phyloP scores from a whole-genome alignment of 306 rosid species.

The Mimosa bimucronata region DNA sequence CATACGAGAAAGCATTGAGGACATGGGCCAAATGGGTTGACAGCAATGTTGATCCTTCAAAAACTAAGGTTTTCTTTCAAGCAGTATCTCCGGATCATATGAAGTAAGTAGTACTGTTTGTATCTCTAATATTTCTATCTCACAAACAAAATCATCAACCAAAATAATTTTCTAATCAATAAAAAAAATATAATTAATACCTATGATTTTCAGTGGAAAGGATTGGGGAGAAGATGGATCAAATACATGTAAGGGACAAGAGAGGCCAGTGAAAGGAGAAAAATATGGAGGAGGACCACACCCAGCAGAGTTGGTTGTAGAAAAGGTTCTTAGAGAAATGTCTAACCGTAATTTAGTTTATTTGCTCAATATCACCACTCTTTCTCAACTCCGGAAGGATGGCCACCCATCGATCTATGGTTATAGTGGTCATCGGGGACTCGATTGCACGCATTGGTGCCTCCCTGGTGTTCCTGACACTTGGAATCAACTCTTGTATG shows the following conservation, averaged over 20 bases:
- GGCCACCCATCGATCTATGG: slow-evolving; percentile 83
- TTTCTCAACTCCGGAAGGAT: slow-evolving; percentile 72
- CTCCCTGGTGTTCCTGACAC: slow-evolving; percentile 81
- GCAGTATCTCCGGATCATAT: slow-evolving; percentile 80
- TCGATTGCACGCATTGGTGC: slow-evolving; percentile 88
- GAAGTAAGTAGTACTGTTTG: slow-evolving; percentile 41
- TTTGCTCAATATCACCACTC: slow-evolving; percentile 58
- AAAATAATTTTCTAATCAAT: not conserved
- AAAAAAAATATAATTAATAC: not conserved
- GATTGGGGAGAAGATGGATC: slow-evolving; percentile 54
- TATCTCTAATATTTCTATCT: not conserved
- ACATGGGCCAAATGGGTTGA: slow-evolving; percentile 90
- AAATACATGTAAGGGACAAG: slow-evolving; percentile 50
- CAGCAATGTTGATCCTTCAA: slow-evolving; percentile 43
- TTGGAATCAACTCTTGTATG: slow-evolving; percentile 69
- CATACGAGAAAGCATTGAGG: slow-evolving; percentile 63
- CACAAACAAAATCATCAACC: not conserved
- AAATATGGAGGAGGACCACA: slow-evolving; percentile 48
- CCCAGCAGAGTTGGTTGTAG: slow-evolving; percentile 57
- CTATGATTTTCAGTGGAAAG: slow-evolving; percentile 38
- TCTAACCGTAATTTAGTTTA: slow-evolving; percentile 39
- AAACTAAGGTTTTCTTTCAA: slow-evolving; percentile 69
- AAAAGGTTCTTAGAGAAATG: slow-evolving; percentile 55
- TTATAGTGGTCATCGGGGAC: slow-evolving; percentile 44
- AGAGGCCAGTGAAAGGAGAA: slow-evolving; percentile 36